Evolutionary conservation across 441 rosid genomes (phyloP), one percentile per base, ranked within the genome.

Genomic region (Pelargonium myrrhifolium): DNA sequence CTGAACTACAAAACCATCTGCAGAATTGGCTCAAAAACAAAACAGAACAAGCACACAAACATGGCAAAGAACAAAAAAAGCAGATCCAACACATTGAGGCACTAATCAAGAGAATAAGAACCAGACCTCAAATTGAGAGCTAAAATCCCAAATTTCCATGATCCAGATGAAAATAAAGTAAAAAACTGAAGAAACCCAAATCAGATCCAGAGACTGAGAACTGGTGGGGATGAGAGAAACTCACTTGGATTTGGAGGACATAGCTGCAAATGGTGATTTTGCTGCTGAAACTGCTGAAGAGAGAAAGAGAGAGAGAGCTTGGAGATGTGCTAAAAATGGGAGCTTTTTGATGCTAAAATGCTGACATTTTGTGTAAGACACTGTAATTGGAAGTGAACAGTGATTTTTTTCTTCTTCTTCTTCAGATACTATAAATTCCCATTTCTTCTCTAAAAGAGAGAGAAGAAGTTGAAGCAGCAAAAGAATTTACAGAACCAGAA

Each of bases 161-260:
- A 72, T 64, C 60, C 67, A 66, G 14, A 69, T 22, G 14, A 49
- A 11, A 12, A 64, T 22, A 47, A 71, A 31, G 26, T 35, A 64
- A 7, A 21, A 69, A 22, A 24, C 11, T 6, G 68, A 31, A 58
- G 59, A 68, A 70, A 58, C 62, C 53, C 53, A 59, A 71, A 65
- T 68, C 84, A 81, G 89, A 81, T 79, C 90, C 74, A 66, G 62
- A 22, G 68, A 63, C 15, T 59, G 3, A 59, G 62, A 24, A 59
- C 39, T 35, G 0, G 9, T 35, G 7, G 39, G 7, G 39, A 59
- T 70, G 59, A 67, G 31, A 59, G 59, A 35, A 0, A 72, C 86
- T 75, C 72, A 90, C 97, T 82, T 89, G 87, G 90, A 79, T 81
- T 85, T 84, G 66, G 92, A 70, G 69, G 92, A 79, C 95, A 90